Percentiles rank a stretch among this genome's conserved stretches.
phyloP scores from a whole-genome alignment of 2,329 filamentous ascomycete species.

The Claviceps sp. region DNA sequence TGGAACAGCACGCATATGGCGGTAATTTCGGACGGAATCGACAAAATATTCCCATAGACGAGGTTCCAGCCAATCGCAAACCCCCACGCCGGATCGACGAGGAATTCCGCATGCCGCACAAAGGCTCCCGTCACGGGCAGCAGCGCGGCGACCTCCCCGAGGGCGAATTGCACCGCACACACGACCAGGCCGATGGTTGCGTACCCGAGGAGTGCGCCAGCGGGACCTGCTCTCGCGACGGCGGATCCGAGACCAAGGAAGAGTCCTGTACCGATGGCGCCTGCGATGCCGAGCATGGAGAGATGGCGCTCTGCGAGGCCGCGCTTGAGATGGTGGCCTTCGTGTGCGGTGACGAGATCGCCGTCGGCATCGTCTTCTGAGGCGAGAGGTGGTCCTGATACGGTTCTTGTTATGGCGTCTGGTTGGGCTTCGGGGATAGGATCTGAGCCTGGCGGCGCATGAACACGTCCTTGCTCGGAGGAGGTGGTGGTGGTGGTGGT shows the following conservation, averaged over 20 bases:
- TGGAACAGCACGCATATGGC: constrained; percentile 49
- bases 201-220: constrained; percentile 37
- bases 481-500: too few species aligned
- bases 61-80: constrained; percentile 42
- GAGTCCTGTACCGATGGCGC: constrained; percentile 46
- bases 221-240: constrained; percentile 35
- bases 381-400: background rate
- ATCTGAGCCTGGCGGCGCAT: too few species aligned
- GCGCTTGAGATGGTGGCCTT: constrained; percentile 34
- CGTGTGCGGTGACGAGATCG: constrained; percentile 33
- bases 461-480: background rate
- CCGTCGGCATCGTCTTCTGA: constrained; percentile 15
- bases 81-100: constrained; percentile 47
- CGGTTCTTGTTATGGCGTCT: background rate
- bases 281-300: constrained; percentile 49
- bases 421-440: too few species aligned
- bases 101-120: constrained; percentile 44
- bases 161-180: constrained; percentile 42
- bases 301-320: constrained; percentile 30
- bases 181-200: constrained; percentile 42
- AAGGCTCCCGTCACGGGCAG: constrained; percentile 51
- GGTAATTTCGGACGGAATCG: constrained; percentile 46
- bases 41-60: constrained; percentile 40
- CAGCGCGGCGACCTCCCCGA: constrained; percentile 47
- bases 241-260: constrained; percentile 45